Percentiles rank a stretch among this genome's conserved stretches.
Evolutionary conservation across 148 eudicot species (phyloP).

Genomic region (Rhododendron henanense): DNA sequence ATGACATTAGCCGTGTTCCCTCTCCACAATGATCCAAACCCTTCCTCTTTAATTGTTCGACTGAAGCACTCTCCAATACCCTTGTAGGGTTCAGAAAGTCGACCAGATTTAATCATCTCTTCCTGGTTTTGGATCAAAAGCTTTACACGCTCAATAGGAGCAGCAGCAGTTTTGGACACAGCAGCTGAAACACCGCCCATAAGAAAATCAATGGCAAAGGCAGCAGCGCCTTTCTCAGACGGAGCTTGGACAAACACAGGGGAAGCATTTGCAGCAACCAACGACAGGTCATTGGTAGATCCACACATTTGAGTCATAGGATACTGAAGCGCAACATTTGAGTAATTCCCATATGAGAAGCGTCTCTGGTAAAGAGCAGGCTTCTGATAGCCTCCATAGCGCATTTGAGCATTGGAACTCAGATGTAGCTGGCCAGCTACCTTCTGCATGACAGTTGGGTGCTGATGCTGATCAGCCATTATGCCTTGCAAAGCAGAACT

Average conservation of each 20-base stretch:
- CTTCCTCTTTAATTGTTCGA: constrained; percentile 38
- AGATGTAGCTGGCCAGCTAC: constrained; percentile 35
- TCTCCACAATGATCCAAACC: constrained; percentile 40
- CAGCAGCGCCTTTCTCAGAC: constrained; percentile 27
- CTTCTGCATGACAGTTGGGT: constrained; percentile 28
- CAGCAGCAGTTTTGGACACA: constrained; percentile 48
- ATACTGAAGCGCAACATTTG: constrained; percentile 27
- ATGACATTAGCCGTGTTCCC: constrained; percentile 50
- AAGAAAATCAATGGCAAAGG: constrained; percentile 41
- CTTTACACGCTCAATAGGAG: constrained; percentile 49
- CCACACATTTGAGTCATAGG: constrained; percentile 20
- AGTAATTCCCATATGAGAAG: constrained; percentile 31
- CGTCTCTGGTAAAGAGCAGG: constrained; percentile 19
- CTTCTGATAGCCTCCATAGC: constrained; percentile 20
- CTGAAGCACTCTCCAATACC: constrained; percentile 43
- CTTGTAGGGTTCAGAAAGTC: constrained; percentile 47
- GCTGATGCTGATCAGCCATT: constrained; percentile 32
- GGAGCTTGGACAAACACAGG: constrained; percentile 44
- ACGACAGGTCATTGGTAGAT: constrained; percentile 15
- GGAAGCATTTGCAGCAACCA: constrained; percentile 30
- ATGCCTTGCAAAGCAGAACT: neutral
- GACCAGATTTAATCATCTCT: constrained; percentile 42
- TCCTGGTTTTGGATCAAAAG: constrained; percentile 49
- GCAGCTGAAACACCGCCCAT: constrained; percentile 54
- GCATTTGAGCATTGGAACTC: constrained; percentile 22